Evolutionary conservation across 306 rosid species (phyloP).

Genomic region (Corylus avellana): DNA sequence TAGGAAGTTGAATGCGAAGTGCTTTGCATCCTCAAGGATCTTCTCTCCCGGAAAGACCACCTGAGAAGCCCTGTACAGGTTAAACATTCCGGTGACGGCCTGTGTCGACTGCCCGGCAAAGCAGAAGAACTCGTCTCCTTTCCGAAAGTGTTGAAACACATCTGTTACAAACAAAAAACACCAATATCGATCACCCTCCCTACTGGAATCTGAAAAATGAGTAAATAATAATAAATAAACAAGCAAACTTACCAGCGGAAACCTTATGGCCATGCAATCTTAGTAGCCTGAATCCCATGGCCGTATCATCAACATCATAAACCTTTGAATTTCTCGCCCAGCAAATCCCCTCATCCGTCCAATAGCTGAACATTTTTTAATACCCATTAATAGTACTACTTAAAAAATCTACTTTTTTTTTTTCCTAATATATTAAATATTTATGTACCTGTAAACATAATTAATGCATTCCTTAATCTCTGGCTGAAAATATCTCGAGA

Average conservation of each 20-base stretch:
- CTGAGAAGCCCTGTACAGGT: constrained; percentile 69
- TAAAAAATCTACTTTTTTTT: background rate
- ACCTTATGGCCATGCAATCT: constrained; percentile 67
- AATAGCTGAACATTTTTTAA: constrained; percentile 40
- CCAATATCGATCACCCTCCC: background rate
- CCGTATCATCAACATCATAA: constrained; percentile 80
- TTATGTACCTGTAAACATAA: constrained; percentile 61
- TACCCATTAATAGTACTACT: background rate
- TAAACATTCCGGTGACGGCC: constrained; percentile 88
- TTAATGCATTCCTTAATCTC: constrained; percentile 61
- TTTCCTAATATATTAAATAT: background rate
- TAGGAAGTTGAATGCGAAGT: constrained; percentile 58
- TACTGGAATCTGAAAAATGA: background rate
- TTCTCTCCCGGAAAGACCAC: constrained; percentile 66
- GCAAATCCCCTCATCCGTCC: constrained; percentile 78
- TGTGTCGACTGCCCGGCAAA: constrained; percentile 69
- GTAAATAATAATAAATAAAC: background rate
- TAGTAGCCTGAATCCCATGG: constrained; percentile 82
- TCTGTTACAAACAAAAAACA: constrained; percentile 35
- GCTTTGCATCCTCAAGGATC: constrained; percentile 64
- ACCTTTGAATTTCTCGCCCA: constrained; percentile 84
- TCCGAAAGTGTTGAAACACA: constrained; percentile 77
- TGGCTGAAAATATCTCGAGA: constrained; percentile 59
- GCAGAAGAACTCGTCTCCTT: constrained; percentile 73
- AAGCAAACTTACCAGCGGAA: constrained; percentile 50